Evolutionary conservation across 192 early-diverging fungal species (phyloP), one percentile per base, ranked within the genome.

Genomic region (Chytriomyces sp.): DNA sequence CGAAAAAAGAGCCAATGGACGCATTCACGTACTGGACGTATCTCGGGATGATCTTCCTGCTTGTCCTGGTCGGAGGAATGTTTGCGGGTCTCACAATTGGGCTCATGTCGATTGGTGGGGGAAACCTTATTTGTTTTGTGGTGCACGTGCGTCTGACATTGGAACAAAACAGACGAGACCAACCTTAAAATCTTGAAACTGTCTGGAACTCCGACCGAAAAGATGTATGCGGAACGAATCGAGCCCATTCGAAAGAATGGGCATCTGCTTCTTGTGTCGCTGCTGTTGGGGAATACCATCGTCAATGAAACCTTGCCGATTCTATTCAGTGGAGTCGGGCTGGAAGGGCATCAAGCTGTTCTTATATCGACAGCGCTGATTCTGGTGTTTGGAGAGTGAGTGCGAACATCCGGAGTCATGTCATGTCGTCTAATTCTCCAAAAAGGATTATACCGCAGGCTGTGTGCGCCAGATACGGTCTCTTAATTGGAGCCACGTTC

Each of bases 251-350:
- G 96, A 45, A 94, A 92, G 83, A 92, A 95, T 79, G 91, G 89
- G 2, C 96, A 98, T 74, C 94, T 96, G 94, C 90, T 99, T 7
- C 83, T 99, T 26, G 95, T 97, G 1, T 97, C 96, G 10, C 81
- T 99, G 45, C 81, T 99, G 9, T 79, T 99, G 59, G 92, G 92
- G 11, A 98, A 99, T 83, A 96, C 96, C 1, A 85, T 98, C 46
- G 89, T 97, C 53, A 99, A 98, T 83, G 97, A 99, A 80, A 93
- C 94, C 2, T 69, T 84, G 61, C 82, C 82, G 5, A 78, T 84
- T 64, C 76, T 84, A 53, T 82, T 88, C 45, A 68, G 84, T 26
- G 28, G 68, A 44, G 61, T 86, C 11, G 67, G 80, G 59, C 73
- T 86, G 7, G 85, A 84, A 61, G 95, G 94, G 1, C 84, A 91